Evolutionary conservation across 2,329 filamentous ascomycete species (phyloP).

Genomic region (Tympanopsis confertula): DNA sequence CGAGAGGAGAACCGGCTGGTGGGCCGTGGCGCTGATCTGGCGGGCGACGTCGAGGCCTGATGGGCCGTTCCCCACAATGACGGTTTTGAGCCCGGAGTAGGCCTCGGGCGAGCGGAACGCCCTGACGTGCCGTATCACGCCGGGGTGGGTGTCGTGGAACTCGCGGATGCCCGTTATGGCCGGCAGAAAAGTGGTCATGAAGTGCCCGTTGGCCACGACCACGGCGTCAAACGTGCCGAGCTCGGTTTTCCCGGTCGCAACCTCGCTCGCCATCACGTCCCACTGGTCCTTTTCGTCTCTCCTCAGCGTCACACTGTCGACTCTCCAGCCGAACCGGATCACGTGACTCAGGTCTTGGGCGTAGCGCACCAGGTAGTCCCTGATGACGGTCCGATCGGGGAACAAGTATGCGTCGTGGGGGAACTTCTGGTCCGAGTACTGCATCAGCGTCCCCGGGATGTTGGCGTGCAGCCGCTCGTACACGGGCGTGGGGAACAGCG

Average conservation of each 20-base stretch:
- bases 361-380: conserved; percentile 64
- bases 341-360: conserved; percentile 54
- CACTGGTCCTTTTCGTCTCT: conserved; percentile 37
- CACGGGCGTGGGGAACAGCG: conserved; percentile 69
- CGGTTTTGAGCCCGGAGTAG: conserved; percentile 60
- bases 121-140: conserved; percentile 63
- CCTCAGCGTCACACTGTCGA: conserved; percentile 42
- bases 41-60: conserved; percentile 74
- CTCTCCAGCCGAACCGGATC: conserved; percentile 60
- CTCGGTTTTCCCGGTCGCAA: conserved; percentile 26
- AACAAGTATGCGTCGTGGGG: conserved; percentile 56
- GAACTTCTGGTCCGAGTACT: conserved; percentile 62
- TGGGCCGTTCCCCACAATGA: conserved; percentile 75
- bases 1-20: conserved; percentile 51
- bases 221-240: conserved; percentile 59
- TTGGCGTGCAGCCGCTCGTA: conserved; percentile 80
- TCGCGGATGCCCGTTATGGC: conserved; percentile 42
- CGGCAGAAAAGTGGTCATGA: conserved; percentile 57
- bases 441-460: conserved; percentile 72
- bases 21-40: conserved; percentile 57
- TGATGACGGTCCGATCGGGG: conserved; percentile 59
- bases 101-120: conserved; percentile 57
- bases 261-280: conserved; percentile 42
- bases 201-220: conserved; percentile 67
- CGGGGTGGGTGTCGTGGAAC: conserved; percentile 49